phyloP scores from a whole-genome alignment of 2,329 filamentous ascomycete genomes.

The Elsinoe ampelina region DNA sequence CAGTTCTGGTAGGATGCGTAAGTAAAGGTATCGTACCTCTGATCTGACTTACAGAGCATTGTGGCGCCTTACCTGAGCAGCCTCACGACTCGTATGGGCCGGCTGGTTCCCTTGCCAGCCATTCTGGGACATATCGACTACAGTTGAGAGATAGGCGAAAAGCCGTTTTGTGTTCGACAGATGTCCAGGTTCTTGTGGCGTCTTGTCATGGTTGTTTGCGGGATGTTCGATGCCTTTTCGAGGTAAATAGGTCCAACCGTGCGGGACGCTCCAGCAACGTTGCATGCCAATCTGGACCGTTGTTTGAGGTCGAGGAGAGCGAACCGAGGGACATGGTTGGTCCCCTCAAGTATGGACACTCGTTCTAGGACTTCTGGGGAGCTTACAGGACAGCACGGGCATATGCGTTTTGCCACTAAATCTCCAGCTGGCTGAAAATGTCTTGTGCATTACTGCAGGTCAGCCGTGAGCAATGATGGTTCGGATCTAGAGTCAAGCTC shows the following conservation, averaged over 20 bases:
- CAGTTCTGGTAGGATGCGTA: neutral
- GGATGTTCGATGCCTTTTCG: neutral
- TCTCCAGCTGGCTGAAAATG: neutral
- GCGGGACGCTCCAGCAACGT: neutral
- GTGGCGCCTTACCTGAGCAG: neutral
- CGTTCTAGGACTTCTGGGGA: neutral
- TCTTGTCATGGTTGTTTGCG: neutral
- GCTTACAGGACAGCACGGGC: neutral
- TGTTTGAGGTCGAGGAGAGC: neutral
- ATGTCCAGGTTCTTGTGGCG: neutral
- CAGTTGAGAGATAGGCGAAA: neutral
- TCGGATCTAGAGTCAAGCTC: neutral
- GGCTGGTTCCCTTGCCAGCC: conserved; percentile 4
- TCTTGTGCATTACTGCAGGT: too few relatives aligned
- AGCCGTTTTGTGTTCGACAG: neutral
- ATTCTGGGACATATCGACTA: neutral
- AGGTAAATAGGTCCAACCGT: neutral
- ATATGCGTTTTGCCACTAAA: too few relatives aligned
- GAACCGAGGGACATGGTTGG: neutral
- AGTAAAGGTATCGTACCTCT: neutral
- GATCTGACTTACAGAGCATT: neutral
- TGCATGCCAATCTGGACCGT: conserved; percentile 1
- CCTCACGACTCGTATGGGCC: neutral
- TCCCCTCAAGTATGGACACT: neutral
- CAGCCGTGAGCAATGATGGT: too few relatives aligned